Base-by-base conservation (phyloP, 352 stramenopile genomes). In the Pythium oligandrum region DNA sequence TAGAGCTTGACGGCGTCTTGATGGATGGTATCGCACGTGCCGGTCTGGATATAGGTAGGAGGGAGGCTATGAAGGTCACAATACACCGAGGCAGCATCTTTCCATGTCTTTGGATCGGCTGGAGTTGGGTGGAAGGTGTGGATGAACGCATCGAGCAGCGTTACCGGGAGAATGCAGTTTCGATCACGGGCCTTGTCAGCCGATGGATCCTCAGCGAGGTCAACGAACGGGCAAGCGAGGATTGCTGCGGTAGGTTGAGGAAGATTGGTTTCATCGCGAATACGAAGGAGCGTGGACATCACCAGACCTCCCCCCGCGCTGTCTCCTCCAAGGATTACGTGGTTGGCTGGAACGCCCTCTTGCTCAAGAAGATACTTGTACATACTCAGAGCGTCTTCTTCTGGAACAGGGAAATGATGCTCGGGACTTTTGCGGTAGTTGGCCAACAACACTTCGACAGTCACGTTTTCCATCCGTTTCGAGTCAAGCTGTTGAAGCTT, bases 401-500 rank as follows among this genome's bases (percentile, higher is more conserved):
- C 36, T 17, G 54, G 60, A 3, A 52, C 40, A 32, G 60, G 60
- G 26, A 57, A 57, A 8, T 44, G 32, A 37, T 57, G 37, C 47
- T 64, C 55, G 26, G 60, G 60, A 10, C 48, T 55, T 55, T 68
- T 68, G 46, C 60, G 60, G 43, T 68, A 68, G 44, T 68, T 68
- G 31, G 48, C 51, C 9, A 68, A 43, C 6, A 68, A 36, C n/a
- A 56, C 50, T 7, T 56, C 50, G 39, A 56, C 50, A 5, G 11
- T 4, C 6, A 56, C 40, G 17, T 26, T 26, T 26, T 26, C 17
- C 17, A 26, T 26, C 17, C 17, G 17, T 26, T 26, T 26, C 7
- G 38, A 42, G 38, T 8, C 7, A 12, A 12, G 7, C 7, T 12
- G 7, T 12, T 12, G 7, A 42, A 42, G 38, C 12, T 8, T 12